A percentile compares a stretch with the other conserved stretches of the same genome.
Conservation (phyloP, 805 yeast species). For the Wickerhamomyces queroliae region DNA sequence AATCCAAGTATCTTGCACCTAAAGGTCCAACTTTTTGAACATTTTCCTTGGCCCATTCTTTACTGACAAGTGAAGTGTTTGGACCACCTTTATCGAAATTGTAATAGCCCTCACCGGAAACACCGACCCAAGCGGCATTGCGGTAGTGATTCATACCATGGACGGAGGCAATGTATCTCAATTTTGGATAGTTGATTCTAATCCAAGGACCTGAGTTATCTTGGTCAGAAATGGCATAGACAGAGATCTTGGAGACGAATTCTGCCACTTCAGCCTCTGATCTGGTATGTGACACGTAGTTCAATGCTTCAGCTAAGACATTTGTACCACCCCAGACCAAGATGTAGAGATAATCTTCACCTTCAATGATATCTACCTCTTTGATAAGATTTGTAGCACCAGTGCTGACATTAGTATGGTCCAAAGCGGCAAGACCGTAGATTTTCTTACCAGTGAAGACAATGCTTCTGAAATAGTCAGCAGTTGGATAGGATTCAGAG, state of each 20-base stretch:
- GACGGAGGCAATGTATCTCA: slow-evolving; percentile 22
- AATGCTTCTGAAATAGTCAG: slow-evolving; percentile 21
- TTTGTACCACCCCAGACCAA: slow-evolving; percentile 28
- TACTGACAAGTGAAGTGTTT: slow-evolving; percentile 16
- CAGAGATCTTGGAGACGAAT: slow-evolving; percentile 16
- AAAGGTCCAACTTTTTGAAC: slow-evolving; percentile 21
- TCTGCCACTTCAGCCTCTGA: slow-evolving; percentile 7
- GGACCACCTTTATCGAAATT: slow-evolving; percentile 24
- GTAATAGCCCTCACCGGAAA: slow-evolving; percentile 22
- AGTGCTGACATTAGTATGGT: slow-evolving; percentile 10
- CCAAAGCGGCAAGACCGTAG: slow-evolving; percentile 21
- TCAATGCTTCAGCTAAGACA: slow-evolving; percentile 26
- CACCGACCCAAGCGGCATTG: slow-evolving; percentile 25
- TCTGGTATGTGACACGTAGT: slow-evolving; percentile 16
- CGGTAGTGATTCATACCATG: slow-evolving; percentile 26
- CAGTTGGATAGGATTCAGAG: slow-evolving; percentile 22
- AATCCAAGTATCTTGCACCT: slow-evolving; percentile 22
- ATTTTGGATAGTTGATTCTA: slow-evolving; percentile 20
- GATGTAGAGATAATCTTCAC: slow-evolving; percentile 16
- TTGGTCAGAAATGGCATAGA: slow-evolving; percentile 28
- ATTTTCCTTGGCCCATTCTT: slow-evolving; percentile 21
- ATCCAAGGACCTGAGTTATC: slow-evolving; percentile 29
- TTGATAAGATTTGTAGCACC: slow-evolving; percentile 22
- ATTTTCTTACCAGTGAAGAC: slow-evolving; percentile 19
- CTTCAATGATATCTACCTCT: slow-evolving; percentile 16